These are phyloP conservation scores for Populus euphratica DNA, from an alignment of 345 rosid genomes.

Conservation along the genomic window DNA sequence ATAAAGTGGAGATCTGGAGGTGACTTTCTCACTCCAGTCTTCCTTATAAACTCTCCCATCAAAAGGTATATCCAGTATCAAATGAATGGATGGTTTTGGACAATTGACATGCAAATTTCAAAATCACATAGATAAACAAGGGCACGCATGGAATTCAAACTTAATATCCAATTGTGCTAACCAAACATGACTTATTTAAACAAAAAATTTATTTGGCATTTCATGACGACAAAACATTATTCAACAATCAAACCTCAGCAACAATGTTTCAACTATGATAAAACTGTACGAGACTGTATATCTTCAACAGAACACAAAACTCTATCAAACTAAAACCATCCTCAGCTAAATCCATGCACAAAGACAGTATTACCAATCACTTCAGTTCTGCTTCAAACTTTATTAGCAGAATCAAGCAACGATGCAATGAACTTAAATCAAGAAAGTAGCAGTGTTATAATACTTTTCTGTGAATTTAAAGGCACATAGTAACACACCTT, in stretches of 20 bases:
- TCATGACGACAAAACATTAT: not conserved
- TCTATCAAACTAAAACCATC: not conserved
- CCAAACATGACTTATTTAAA: not conserved
- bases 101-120: not conserved
- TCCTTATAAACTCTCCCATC: not conserved
- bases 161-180: not conserved
- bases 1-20: not conserved
- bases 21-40: not conserved
- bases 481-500: slow-evolving; percentile 39
- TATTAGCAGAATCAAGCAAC: not conserved
- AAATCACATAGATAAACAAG: not conserved
- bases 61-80: not conserved
- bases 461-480: not conserved
- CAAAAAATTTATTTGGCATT: not conserved
- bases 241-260: not conserved
- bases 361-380: too few species aligned
- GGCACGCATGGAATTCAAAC: not conserved
- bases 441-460: not conserved
- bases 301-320: not conserved
- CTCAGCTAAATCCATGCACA: not conserved
- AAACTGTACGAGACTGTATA: not conserved
- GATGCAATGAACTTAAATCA: not conserved
- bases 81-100: not conserved
- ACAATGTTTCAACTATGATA: not conserved
- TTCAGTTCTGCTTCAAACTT: not conserved